phyloP scores from a whole-genome alignment of 1,139 yeast species.

The Yamadazyma kanchanaburiensis region DNA sequence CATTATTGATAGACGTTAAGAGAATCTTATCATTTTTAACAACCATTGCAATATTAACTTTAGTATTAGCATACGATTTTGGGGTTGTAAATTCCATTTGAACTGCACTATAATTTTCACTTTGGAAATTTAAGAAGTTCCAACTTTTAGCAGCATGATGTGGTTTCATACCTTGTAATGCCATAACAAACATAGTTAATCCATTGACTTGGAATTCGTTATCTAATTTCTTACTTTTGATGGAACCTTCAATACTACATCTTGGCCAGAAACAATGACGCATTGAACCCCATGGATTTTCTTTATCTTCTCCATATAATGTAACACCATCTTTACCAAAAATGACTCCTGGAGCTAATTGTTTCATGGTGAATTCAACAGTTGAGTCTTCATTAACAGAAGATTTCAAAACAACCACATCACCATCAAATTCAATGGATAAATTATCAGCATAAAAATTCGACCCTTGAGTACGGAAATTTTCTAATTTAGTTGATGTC shows the following conservation, averaged over 20 bases:
- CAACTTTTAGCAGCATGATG: constrained; percentile 97
- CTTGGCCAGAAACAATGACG: constrained; percentile 97
- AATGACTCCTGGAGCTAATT: constrained; percentile 78
- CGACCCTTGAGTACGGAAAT: constrained; percentile 72
- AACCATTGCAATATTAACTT: constrained; percentile 76
- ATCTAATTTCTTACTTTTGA: constrained; percentile 29
- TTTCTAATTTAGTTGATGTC: constrained; percentile 88
- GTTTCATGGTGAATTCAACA: constrained; percentile 64
- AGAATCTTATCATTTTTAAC: constrained; percentile 62
- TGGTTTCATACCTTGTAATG: constrained; percentile 99
- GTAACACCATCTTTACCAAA: constrained; percentile 88
- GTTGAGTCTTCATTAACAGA: constrained; percentile 64
- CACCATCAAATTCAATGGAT: constrained; percentile 55
- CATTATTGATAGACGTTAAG: constrained; percentile 64
- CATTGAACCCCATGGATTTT: constrained; percentile 96
- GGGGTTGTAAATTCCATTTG: constrained; percentile 98
- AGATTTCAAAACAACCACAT: constrained; percentile 60
- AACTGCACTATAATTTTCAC: constrained; percentile 67
- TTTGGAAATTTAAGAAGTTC: constrained; percentile 92
- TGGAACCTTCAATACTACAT: constrained; percentile 62
- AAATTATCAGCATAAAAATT: constrained; percentile 75
- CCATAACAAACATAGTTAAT: constrained; percentile 87
- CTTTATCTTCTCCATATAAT: constrained; percentile 75
- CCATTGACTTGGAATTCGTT: constrained; percentile 43
- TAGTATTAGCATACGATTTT: constrained; percentile 76